Conservation (phyloP, 225 moss, liverwort and hornwort species). For the Straminergon stramineum region DNA sequence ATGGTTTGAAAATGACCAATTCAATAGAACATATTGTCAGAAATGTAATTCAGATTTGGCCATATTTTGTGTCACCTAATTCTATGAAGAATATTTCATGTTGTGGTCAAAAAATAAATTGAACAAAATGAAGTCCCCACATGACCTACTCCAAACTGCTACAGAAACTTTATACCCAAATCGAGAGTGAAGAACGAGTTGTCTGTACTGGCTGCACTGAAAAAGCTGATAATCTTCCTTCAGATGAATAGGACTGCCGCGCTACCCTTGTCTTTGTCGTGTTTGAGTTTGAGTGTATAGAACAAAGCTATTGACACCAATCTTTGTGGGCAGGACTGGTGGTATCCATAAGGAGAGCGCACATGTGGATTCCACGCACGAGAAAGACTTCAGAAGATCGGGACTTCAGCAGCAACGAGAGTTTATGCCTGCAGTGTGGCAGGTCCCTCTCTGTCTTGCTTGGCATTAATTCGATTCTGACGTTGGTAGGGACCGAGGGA, state of each 20-base stretch:
- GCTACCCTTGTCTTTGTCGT: neutral
- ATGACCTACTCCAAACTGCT: neutral
- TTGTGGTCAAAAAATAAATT: neutral
- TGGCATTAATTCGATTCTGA: neutral
- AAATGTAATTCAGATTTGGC: neutral
- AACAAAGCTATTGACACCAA: neutral
- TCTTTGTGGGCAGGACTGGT: slow-evolving; percentile 18
- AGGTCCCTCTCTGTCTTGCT: slow-evolving; percentile 12
- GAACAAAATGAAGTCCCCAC: neutral
- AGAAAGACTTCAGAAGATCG: slow-evolving; percentile 26
- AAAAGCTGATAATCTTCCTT: neutral
- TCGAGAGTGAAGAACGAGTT: neutral
- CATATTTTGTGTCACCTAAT: neutral
- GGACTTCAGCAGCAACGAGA: slow-evolving; percentile 37
- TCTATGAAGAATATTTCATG: neutral
- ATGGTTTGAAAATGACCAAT: neutral
- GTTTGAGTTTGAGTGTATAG: neutral
- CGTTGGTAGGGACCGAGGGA: neutral
- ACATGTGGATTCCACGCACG: slow-evolving; percentile 6
- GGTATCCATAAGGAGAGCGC: slow-evolving; percentile 22
- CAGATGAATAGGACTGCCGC: neutral
- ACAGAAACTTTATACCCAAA: neutral
- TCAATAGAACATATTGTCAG: neutral
- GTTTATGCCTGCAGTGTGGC: slow-evolving; percentile 57
- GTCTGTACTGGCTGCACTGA: neutral